Evolutionary conservation across 345 rosid genomes (phyloP).

Genomic region (Limnanthes douglasii): DNA sequence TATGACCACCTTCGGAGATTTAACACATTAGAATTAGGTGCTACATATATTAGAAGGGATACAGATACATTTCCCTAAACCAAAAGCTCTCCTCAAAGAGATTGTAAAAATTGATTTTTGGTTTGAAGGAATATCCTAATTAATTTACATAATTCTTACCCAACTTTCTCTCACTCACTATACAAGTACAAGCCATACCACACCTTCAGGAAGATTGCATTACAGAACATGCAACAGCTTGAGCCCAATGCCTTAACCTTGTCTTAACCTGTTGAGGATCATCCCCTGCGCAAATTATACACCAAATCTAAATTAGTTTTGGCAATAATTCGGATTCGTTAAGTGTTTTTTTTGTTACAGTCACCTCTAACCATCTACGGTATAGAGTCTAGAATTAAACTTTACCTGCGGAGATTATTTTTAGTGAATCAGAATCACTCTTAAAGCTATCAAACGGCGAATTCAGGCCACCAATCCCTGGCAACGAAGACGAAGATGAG

Average conservation of each 20-base stretch:
- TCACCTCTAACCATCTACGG: background rate
- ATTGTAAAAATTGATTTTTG: too few species aligned
- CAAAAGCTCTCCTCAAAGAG: too few species aligned
- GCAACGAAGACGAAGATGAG: conserved; percentile 19
- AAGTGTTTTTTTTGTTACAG: background rate
- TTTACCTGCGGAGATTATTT: conserved; percentile 68
- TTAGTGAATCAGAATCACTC: conserved; percentile 60
- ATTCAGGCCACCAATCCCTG: conserved; percentile 27
- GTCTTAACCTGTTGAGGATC: conserved; percentile 43
- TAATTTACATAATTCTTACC: too few species aligned
- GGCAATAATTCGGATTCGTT: background rate
- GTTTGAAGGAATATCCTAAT: too few species aligned
- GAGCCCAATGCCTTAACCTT: conserved; percentile 57
- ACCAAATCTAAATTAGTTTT: background rate
- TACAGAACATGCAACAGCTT: conserved; percentile 54
- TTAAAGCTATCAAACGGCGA: conserved; percentile 51
- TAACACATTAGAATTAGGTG: too few species aligned
- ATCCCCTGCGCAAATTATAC: conserved; percentile 29
- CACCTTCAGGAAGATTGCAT: conserved; percentile 16
- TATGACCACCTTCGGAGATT: too few species aligned
- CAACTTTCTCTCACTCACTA: conserved; percentile 5
- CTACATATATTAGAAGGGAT: too few species aligned
- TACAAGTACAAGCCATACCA: conserved; percentile 7
- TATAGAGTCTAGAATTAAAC: background rate
- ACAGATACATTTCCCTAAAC: too few species aligned